Percentiles rank a stretch among this genome's conserved stretches.
Conservation (phyloP, 2,329 filamentous ascomycete species). For the Trichoderma lentiforme region DNA sequence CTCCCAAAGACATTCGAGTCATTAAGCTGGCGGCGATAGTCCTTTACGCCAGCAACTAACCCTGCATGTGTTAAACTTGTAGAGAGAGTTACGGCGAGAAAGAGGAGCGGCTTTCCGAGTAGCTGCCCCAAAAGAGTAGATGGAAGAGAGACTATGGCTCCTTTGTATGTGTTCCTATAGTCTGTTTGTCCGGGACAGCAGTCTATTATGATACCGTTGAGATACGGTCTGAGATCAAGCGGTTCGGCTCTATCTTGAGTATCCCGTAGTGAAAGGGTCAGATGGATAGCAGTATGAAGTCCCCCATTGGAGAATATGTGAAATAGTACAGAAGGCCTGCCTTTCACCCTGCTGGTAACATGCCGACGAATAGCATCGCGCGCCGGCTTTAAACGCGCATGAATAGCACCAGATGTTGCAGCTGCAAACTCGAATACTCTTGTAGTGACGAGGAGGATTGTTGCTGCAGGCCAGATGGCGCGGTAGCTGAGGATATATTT, state of each 20-base stretch:
- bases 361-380: slow-evolving; percentile 5
- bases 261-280: neutral
- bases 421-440: neutral
- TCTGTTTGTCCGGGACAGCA: slow-evolving; percentile 5
- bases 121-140: neutral
- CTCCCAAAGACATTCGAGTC: neutral
- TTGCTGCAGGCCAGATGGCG: neutral
- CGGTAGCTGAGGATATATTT: slow-evolving; percentile 2
- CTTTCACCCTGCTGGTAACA: neutral
- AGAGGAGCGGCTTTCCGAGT: neutral
- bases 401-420: neutral
- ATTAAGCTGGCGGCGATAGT: neutral
- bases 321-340: neutral
- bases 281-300: neutral
- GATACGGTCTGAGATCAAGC: neutral
- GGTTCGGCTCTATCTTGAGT: neutral
- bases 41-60: neutral
- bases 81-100: neutral
- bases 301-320: slow-evolving; percentile 15
- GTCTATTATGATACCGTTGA: neutral
- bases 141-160: neutral
- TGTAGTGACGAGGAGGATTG: neutral
- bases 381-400: neutral
- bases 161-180: neutral
- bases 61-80: neutral